Conservation (phyloP, 345 rosid species). For the Fremontodendron californicum region DNA sequence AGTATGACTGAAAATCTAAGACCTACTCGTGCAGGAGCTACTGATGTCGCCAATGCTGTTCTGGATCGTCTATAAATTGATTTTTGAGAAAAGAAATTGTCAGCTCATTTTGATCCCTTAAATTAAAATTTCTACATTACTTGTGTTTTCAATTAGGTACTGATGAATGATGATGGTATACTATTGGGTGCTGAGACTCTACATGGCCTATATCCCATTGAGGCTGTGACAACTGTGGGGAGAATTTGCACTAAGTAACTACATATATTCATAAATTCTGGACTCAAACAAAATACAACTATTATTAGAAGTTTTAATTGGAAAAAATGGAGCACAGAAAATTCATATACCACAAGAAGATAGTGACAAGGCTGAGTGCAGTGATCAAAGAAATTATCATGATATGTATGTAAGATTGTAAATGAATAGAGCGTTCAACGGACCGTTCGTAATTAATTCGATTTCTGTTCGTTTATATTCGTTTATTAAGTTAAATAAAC, state of each 20-base stretch:
- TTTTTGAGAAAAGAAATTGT: neutral
- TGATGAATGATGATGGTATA: neutral
- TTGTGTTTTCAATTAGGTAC: neutral
- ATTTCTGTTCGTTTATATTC: too few species aligned
- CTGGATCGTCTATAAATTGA: slow-evolving; percentile 42
- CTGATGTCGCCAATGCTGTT: slow-evolving; percentile 85
- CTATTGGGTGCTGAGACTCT: neutral
- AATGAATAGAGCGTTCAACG: too few species aligned
- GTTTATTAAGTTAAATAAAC: too few species aligned
- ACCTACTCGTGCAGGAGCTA: slow-evolving; percentile 92
- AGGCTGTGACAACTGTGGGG: neutral
- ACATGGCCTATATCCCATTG: neutral
- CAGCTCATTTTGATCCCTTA: neutral
- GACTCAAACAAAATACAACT: neutral
- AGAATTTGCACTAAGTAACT: neutral
- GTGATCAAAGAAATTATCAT: too few species aligned
- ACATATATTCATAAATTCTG: neutral
- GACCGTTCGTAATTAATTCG: too few species aligned
- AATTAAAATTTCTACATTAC: neutral
- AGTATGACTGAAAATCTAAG: slow-evolving; percentile 84
- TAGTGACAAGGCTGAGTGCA: too few species aligned
- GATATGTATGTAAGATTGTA: too few species aligned
- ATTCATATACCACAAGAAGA: too few species aligned
- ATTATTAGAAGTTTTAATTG: too few species aligned
- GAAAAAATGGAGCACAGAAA: too few species aligned